A percentile compares a stretch with the other conserved stretches of the same genome.
phyloP scores from a whole-genome alignment of 352 stramenopile species.

The Hyaloperonospora brassicae region DNA sequence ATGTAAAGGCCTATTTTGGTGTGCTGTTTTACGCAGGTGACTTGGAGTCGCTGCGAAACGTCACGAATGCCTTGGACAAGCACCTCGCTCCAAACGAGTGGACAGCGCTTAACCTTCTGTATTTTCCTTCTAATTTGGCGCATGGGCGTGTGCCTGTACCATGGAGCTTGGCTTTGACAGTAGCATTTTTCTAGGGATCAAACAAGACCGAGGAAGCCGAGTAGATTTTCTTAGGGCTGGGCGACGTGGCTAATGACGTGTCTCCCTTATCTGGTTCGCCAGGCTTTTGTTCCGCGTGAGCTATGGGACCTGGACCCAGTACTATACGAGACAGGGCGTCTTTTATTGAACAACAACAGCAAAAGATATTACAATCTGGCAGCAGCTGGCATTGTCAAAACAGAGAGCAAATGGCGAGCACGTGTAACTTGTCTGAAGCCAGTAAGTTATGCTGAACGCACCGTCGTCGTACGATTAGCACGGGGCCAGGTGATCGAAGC shows the following conservation, averaged over 20 bases:
- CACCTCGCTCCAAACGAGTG: constrained; percentile 15
- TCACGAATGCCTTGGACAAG: constrained; percentile 24
- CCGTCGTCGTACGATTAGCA: constrained; percentile 1
- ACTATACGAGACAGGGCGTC: constrained; percentile 12
- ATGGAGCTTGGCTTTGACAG: constrained; percentile 4
- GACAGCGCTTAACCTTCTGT: constrained; percentile 26
- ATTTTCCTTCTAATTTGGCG: constrained; percentile 16
- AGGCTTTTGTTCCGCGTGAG: not conserved
- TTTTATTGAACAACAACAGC: constrained; percentile 9
- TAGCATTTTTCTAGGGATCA: constrained; percentile 14
- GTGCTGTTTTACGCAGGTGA: constrained; percentile 8
- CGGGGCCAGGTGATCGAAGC: constrained; percentile 16
- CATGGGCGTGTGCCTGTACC: constrained; percentile 13
- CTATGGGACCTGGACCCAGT: constrained; percentile 1
- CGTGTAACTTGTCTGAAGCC: constrained; percentile 8
- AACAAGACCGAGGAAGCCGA: too few relatives aligned
- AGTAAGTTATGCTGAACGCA: constrained; percentile 18
- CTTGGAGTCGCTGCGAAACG: constrained; percentile 21
- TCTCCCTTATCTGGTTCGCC: constrained; percentile 7
- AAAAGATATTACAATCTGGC: not conserved
- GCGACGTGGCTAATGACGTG: too few relatives aligned
- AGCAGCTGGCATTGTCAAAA: constrained; percentile 1
- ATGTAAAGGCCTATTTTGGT: constrained; percentile 4
- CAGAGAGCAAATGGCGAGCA: constrained; percentile 13
- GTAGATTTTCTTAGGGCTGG: too few relatives aligned